phyloP scores from a whole-genome alignment of 2,329 filamentous ascomycete species.

The Calonectria fujianensis region DNA sequence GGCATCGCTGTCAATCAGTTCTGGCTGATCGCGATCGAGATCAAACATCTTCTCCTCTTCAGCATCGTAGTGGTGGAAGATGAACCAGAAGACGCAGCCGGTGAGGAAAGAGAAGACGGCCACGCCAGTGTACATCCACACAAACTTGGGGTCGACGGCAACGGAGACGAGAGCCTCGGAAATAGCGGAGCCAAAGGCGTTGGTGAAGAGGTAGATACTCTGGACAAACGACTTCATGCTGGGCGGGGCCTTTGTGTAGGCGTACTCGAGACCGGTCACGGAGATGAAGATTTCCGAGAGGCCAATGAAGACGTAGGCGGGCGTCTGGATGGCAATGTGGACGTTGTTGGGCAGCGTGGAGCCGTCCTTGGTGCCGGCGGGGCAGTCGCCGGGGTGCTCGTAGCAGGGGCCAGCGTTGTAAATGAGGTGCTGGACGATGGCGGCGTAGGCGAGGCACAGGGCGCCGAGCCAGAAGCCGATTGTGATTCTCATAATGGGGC shows the following conservation, averaged over 20 bases:
- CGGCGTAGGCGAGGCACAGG: constrained; percentile 75
- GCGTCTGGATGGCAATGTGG: constrained; percentile 72
- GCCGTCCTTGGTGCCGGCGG: constrained; percentile 56
- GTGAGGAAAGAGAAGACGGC: constrained; percentile 67
- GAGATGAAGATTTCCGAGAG: constrained; percentile 78
- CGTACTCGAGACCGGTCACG: constrained; percentile 83
- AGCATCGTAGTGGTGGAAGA: constrained; percentile 62
- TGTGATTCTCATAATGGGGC: constrained; percentile 79
- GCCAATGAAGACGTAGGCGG: constrained; percentile 75
- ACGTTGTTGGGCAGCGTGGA: constrained; percentile 65
- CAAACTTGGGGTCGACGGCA: constrained; percentile 77
- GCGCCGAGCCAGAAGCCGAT: constrained; percentile 76
- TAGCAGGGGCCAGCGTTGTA: constrained; percentile 73
- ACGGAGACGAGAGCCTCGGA: constrained; percentile 76
- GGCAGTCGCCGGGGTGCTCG: constrained; percentile 64
- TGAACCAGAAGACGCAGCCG: constrained; percentile 71
- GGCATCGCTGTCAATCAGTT: constrained; percentile 43
- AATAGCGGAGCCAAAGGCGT: constrained; percentile 75
- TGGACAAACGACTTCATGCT: constrained; percentile 80
- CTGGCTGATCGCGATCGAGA: constrained; percentile 60
- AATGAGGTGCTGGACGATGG: constrained; percentile 76
- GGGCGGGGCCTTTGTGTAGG: constrained; percentile 82
- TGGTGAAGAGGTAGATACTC: constrained; percentile 76
- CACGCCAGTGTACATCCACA: constrained; percentile 80
- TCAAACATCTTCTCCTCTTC: constrained; percentile 63